Evolutionary conservation across 2,329 filamentous ascomycete genomes (phyloP), one percentile per base, ranked within the genome.

Genomic region (Talaromyces islandicus): DNA sequence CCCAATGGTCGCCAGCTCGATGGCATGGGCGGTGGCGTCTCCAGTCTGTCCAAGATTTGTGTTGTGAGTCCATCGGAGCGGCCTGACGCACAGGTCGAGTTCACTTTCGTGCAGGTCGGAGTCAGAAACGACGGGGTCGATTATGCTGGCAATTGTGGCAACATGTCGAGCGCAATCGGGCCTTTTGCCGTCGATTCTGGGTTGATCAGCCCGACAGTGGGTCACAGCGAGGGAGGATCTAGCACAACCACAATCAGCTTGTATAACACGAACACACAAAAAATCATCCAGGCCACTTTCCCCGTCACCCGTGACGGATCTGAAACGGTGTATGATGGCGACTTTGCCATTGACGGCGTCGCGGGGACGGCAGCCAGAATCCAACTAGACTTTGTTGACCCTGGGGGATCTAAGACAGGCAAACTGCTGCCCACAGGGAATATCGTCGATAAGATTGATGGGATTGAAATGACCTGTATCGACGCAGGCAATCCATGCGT

Each of bases 61-160:
- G 78, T 92, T 1, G 79, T 92, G 1, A 82, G 81, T 2, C 75
- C 76, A 0, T 79, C 85, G 2, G 68, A 72, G 2, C 74, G 78
- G 17, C 62, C 71, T 0, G 80, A 79, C 27, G 81, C 80, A 0
- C 83, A 90, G 64, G 78, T 90, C 12, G 85, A 89, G 61, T 91
- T 88, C 68, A 91, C 88, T 0, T 91, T 91, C 69, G 83, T 88
- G 1, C 85, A 87, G 43, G 77, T 91, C 7, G 88, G 88, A 2
- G 82, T 91, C 58, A 81, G 82, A 57, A 80, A 87, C 65, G 76
- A 77, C 4, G 73, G 77, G 32, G 79, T 91, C 2, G 88, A 91
- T 67, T 81, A 84, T 66, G 84, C 85, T 0, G 85, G 87, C 25
- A 91, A 90, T 66, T 91, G 88, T 69, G 88, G 88, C n/a, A 91